Evolutionary conservation across 2,329 filamentous ascomycete species (phyloP), one percentile per base, ranked within the genome.

Genomic region (Penicillium sp.): DNA sequence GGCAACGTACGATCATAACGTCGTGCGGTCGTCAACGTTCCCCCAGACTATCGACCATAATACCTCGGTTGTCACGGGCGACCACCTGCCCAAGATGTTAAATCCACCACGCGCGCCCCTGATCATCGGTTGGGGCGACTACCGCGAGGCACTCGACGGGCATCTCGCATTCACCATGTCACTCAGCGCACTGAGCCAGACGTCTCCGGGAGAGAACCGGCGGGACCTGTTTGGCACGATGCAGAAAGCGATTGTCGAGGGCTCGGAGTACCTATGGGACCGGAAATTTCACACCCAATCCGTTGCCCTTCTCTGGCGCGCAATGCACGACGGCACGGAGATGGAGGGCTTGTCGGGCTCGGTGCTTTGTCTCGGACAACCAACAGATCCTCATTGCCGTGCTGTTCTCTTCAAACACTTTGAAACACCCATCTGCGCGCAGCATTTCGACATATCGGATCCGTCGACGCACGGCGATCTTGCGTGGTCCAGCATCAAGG

Each of bases 261-360:
- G 48, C 9, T 19, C 40, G 3, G 39, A 51, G 29, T 51, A 51
- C 23, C 35, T 41, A 6, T 51, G 41, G 45, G 25, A 46, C 26
- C 34, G 41, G 5, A 43, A 41, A 16, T 21, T 38, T 3, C 42
- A 33, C 9, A 45, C 48, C 3, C 45, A 48, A 19, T 36, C 39
- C 2, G 40, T 33, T n/a, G 39, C 42, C 27, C 25, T 51, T 9
- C 28, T 51, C 3, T 51, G 48, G 45, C 42, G 48, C 10, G 35
- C 48, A 1, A 39, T 41, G 39, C 36, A 46, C 29, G 45, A 51
- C 16, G 41, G 32, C 9, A 34, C 34, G 11, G 36, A 36, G 7
- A 39, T 43, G 42, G 33, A 45, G 17, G 45, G 39, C 1, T 30
- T 45, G 5, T 46, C 45, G 2, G 42, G 48, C 3, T 48, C 45